These are phyloP conservation scores for Lolium multiflorum DNA, from an alignment of 176 grass and related monocot species.

Conservation along the genomic window DNA sequence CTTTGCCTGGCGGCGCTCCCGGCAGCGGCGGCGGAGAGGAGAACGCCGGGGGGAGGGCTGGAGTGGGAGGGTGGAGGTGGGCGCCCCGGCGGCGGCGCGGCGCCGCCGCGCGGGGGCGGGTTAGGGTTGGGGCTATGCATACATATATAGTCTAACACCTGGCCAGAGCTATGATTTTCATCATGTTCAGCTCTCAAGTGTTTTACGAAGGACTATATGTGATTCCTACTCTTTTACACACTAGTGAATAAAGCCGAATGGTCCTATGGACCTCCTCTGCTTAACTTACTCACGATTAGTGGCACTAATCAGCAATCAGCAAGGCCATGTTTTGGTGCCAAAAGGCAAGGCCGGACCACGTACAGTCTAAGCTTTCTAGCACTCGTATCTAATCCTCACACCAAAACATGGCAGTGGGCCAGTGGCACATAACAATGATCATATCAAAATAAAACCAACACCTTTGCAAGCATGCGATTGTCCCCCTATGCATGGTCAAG, in stretches of 20 bases:
- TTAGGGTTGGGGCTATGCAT: too few species aligned
- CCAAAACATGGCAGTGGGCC: slow-evolving; percentile 30
- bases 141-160: background rate
- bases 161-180: background rate
- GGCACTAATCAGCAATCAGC: slow-evolving; percentile 24
- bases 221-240: background rate
- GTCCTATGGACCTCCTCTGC: background rate
- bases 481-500: slow-evolving; percentile 32
- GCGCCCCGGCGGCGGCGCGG: too few species aligned
- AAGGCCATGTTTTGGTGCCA: background rate
- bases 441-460: slow-evolving; percentile 22
- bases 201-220: background rate
- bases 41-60: too few species aligned
- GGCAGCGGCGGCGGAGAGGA: too few species aligned
- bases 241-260: background rate
- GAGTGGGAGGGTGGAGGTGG: too few species aligned
- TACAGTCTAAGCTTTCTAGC: background rate
- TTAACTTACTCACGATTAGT: slow-evolving; percentile 17
- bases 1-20: too few species aligned
- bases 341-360: slow-evolving; percentile 11
- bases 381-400: slow-evolving; percentile 23
- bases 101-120: too few species aligned
- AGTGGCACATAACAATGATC: background rate
- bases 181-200: background rate
- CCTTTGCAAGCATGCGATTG: slow-evolving; percentile 42